Base-by-base conservation (phyloP, 768 basidiomycete genomes). In the Termitomyces sp. region DNA sequence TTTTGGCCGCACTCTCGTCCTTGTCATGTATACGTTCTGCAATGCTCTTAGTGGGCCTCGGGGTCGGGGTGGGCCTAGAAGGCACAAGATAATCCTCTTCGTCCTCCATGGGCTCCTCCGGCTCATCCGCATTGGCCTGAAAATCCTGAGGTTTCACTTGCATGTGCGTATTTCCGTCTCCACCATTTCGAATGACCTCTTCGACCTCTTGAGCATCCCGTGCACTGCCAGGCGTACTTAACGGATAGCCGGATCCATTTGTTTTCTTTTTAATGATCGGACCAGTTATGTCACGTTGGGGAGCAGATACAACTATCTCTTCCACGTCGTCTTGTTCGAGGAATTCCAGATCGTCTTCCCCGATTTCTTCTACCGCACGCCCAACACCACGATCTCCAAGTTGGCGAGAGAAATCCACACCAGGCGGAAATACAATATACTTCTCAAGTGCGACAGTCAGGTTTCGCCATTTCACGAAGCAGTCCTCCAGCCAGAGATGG, bases 401-500 rank as follows among this genome's bases (percentile, higher is more conserved):
- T 40, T 76, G 59, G 28, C 64, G 64, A 40, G 76, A 77, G 67
- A 89, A 91, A 68, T 93, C 86, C 46, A 89, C 71, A 12, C 86
- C 86, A 0, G 79, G 76, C 0, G 89, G 86, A 62, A 89, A 93
- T 30, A 77, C 66, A 60, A 86, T 82, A 71, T 93, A 93, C 57
- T 86, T 87, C 52, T 85, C 82, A 18, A 78, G 71, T 0, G 81
- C 86, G 13, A 83, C 79, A 0, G 87, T 86, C 58, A 91, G 75
- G 36, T 80, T 78, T 50, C 81, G 80, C 94, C 95, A 97, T 54
- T 85, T 79, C 23, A 85, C 72, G 67, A 95, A 90, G 68, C 92
- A 95, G 61, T 95, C 92, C 67, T 97, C 95, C 3, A 97, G 78
- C 93, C 93, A 97, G 0, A 81, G 79, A 65, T 98, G 95, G 64